phyloP scores from a whole-genome alignment of 208 protist species.

The Leishmania martiniquensis region DNA sequence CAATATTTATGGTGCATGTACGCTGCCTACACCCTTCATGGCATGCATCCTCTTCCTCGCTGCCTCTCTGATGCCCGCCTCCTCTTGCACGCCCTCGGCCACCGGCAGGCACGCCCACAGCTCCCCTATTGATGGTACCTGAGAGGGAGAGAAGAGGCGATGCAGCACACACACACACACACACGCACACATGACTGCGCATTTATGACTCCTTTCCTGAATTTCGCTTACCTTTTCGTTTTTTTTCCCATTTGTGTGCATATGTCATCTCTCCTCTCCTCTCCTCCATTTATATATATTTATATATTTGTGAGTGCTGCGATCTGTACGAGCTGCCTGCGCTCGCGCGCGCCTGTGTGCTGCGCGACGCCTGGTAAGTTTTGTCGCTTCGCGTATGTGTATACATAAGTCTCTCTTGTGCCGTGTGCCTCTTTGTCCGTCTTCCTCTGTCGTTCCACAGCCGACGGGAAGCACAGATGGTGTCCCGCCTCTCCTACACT shows the following conservation, averaged over 20 bases:
- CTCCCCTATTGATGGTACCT: neutral
- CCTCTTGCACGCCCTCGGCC: neutral
- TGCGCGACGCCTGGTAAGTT: neutral
- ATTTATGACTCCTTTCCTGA: too few species aligned
- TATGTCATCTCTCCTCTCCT: neutral
- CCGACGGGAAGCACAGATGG: neutral
- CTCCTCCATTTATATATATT: neutral
- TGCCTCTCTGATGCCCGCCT: neutral
- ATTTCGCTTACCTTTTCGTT: too few species aligned
- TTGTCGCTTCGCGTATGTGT: neutral
- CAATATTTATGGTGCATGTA: neutral
- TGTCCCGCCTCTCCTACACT: neutral
- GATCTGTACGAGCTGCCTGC: neutral
- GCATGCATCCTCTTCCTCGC: neutral
- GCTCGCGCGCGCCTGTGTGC: neutral
- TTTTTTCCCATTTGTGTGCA: neutral
- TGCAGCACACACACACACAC: neutral
- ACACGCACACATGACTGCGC: too few species aligned
- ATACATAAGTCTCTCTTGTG: neutral
- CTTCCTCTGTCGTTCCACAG: neutral
- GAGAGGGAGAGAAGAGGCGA: neutral
- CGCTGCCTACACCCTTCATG: neutral
- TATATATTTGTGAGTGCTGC: neutral
- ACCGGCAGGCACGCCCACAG: neutral
- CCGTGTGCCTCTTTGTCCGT: neutral